These are phyloP conservation scores for Sporobolomyces phaffii DNA, from an alignment of 768 basidiomycete genomes.

Conservation along the genomic window DNA sequence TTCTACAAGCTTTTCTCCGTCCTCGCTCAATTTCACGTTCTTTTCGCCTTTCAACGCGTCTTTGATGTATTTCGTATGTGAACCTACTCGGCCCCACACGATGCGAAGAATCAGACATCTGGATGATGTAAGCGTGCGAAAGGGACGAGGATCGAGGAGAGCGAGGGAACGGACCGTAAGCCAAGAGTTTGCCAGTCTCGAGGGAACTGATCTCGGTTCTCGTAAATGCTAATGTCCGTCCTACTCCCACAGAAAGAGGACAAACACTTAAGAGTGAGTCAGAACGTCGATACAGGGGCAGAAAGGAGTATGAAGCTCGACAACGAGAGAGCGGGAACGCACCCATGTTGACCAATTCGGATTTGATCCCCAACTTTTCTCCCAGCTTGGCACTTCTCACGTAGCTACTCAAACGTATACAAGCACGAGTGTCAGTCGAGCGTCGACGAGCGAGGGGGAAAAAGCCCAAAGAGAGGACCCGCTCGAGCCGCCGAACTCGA, in stretches of 20 bases:
- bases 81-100: too few relatives aligned
- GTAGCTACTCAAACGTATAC: constrained; percentile 32
- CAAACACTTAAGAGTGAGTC: too few relatives aligned
- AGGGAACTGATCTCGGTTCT: constrained; percentile 26
- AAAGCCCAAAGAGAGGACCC: too few relatives aligned
- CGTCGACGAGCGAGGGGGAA: too few relatives aligned
- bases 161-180: constrained; percentile 26
- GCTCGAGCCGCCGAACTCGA: too few relatives aligned
- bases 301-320: too few relatives aligned
- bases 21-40: constrained; percentile 37
- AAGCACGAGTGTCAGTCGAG: too few relatives aligned
- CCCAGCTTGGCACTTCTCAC: constrained; percentile 36
- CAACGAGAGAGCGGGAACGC: not conserved
- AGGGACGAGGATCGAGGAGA: too few relatives aligned
- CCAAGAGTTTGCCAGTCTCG: constrained; percentile 36
- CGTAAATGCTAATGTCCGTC: constrained; percentile 41
- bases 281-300: too few relatives aligned
- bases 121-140: too few relatives aligned
- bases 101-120: too few relatives aligned
- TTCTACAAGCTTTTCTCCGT: constrained; percentile 35
- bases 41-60: constrained; percentile 27
- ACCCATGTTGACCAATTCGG: constrained; percentile 34
- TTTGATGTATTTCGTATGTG: constrained; percentile 41
- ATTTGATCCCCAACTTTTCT: constrained; percentile 26
- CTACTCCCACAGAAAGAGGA: not conserved